Conservation (phyloP, 164 flowering plant genomes). For the Nymphaea thermarum region DNA sequence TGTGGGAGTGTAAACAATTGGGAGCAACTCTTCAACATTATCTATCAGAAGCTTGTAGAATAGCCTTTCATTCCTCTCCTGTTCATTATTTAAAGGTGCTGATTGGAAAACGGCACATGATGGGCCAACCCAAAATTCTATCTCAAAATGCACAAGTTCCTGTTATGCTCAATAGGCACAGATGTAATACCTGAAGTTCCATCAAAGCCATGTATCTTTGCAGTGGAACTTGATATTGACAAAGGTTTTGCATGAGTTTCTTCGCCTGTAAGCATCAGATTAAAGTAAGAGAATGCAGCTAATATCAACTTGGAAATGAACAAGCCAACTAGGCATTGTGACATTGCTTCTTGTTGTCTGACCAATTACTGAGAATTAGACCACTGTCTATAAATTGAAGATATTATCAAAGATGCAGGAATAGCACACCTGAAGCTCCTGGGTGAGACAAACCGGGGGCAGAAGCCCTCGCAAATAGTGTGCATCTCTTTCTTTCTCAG, state of each 20-base stretch:
- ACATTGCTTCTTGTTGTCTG: too few relatives aligned
- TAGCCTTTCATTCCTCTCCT: slow-evolving; percentile 80
- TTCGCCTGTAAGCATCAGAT: slow-evolving; percentile 34
- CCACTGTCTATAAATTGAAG: too few relatives aligned
- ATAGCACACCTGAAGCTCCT: slow-evolving; percentile 51
- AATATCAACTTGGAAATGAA: not conserved
- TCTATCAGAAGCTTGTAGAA: slow-evolving; percentile 80
- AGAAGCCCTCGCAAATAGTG: slow-evolving; percentile 80
- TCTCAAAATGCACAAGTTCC: not conserved
- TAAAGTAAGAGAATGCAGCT: not conserved
- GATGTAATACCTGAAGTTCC: slow-evolving; percentile 57
- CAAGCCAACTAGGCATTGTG: too few relatives aligned
- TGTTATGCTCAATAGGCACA: not conserved
- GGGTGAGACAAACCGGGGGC: slow-evolving; percentile 46
- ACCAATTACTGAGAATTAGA: too few relatives aligned
- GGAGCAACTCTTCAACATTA: slow-evolving; percentile 76
- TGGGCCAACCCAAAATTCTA: too few relatives aligned
- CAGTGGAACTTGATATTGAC: slow-evolving; percentile 66
- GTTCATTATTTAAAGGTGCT: slow-evolving; percentile 7
- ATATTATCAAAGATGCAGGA: not conserved
- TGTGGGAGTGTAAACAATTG: slow-evolving; percentile 75
- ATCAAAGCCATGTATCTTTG: slow-evolving; percentile 70
- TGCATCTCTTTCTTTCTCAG: slow-evolving; percentile 66
- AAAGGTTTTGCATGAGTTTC: slow-evolving; percentile 54
- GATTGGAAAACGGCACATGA: too few relatives aligned